A percentile compares a stretch with the other conserved stretches of the same genome.
Evolutionary conservation across 2,329 filamentous ascomycete genomes (phyloP).

Genomic region (Colletotrichum sp.): DNA sequence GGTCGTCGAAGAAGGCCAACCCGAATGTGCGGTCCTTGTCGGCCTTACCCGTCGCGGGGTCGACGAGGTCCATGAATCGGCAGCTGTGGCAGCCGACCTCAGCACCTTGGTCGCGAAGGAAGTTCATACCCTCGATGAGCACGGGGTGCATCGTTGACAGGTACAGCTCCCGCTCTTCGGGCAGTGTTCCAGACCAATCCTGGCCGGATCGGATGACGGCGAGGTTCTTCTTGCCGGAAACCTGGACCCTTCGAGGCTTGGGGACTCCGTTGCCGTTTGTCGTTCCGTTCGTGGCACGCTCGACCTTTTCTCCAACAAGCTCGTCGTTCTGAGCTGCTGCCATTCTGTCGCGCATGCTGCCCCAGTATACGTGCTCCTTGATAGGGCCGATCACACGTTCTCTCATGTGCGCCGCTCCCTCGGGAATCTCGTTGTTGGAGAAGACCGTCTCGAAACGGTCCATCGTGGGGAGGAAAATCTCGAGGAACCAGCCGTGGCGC

Average conservation of each 20-base stretch:
- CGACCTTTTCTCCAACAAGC: constrained; percentile 30
- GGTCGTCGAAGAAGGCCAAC: constrained; percentile 46
- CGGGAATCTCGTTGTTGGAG: constrained; percentile 36
- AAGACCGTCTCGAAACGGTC: constrained; percentile 50
- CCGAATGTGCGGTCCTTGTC: constrained; percentile 43
- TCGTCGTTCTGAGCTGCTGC: constrained; percentile 40
- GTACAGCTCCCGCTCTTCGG: constrained; percentile 46
- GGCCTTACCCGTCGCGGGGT: constrained; percentile 22
- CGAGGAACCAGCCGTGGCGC: constrained; percentile 44
- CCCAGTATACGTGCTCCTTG: constrained; percentile 50
- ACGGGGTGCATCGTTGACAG: constrained; percentile 50
- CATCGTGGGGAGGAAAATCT: constrained; percentile 44
- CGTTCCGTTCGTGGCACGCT: neutral
- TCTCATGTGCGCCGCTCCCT: constrained; percentile 46
- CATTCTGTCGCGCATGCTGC: constrained; percentile 49
- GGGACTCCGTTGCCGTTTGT: neutral
- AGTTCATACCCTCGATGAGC: constrained; percentile 46
- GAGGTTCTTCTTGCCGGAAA: constrained; percentile 43
- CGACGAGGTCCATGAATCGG: constrained; percentile 47
- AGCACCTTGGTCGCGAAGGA: constrained; percentile 44
- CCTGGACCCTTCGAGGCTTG: neutral
- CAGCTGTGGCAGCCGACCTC: constrained; percentile 49
- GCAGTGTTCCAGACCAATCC: constrained; percentile 45
- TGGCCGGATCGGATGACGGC: constrained; percentile 50
- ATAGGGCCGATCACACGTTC: constrained; percentile 39